A percentile compares a stretch with the other conserved stretches of the same genome.
Evolutionary conservation across 2,329 filamentous ascomycete genomes (phyloP).

Genomic region (Apiospora arundinis): DNA sequence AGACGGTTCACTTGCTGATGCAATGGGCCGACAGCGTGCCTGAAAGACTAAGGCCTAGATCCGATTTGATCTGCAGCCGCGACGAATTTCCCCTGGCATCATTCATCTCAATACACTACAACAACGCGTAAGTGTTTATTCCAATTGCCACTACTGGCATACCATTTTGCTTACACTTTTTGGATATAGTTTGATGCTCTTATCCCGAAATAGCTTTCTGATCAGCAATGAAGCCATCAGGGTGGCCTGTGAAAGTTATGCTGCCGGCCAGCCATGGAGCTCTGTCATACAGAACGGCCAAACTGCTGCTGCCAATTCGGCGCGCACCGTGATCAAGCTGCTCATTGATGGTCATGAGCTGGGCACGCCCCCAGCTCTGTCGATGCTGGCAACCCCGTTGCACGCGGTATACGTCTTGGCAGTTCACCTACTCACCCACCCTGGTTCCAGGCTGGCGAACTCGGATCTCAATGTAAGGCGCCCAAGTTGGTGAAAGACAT

Average conservation of each 20-base stretch:
- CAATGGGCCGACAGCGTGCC: conserved; percentile 23
- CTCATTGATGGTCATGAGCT: conserved; percentile 24
- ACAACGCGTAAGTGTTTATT: conserved; percentile 20
- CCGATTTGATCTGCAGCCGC: conserved; percentile 23
- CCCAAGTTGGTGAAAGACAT: too few species aligned
- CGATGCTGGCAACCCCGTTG: conserved; percentile 18
- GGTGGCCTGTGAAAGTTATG: conserved; percentile 16
- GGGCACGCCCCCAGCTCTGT: conserved; percentile 18
- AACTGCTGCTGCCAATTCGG: conserved; percentile 20
- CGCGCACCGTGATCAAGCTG: conserved; percentile 21
- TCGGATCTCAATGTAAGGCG: conserved; percentile 25
- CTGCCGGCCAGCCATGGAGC: conserved; percentile 22
- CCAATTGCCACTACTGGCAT: neutral
- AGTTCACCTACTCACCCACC: conserved; percentile 21
- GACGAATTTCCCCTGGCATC: conserved; percentile 23
- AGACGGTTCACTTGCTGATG: conserved; percentile 21
- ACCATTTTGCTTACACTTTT: neutral
- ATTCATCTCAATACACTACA: conserved; percentile 26
- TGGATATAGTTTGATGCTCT: conserved; percentile 17
- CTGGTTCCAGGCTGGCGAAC: conserved; percentile 23
- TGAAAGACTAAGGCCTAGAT: conserved; percentile 21
- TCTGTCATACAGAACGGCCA: conserved; percentile 24
- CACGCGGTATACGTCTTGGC: conserved; percentile 25
- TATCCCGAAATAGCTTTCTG: conserved; percentile 24
- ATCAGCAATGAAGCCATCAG: conserved; percentile 23